Base-by-base conservation (phyloP, 1,284 basidiomycete species). In the Golubevia pallescens region DNA sequence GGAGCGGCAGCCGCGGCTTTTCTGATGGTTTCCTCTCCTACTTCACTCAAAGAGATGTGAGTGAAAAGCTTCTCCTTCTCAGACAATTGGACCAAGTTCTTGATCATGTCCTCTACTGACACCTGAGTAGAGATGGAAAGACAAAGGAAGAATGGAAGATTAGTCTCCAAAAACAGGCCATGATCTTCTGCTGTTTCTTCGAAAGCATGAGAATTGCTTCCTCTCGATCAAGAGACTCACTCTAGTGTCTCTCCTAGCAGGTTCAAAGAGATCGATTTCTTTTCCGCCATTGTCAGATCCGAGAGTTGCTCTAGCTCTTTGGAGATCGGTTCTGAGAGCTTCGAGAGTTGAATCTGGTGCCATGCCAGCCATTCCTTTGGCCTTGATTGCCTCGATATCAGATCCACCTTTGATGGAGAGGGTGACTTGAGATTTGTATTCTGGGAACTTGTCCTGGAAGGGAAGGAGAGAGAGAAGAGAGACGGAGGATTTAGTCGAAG, bases 351-450 rank as follows among this genome's bases (percentile, higher is more conserved):
- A 57, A 58, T 74, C 71, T 2, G 69, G 58, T 19, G 48, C 24
- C 16, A 77, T 48, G 0, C 73, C 77, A 3, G 42, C 62, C 57
- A 75, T 63, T 3, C 77, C 75, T 42, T 70, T 68, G 1, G 32
- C 57, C 0, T 57, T 48, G 21, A 48, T 74, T 70, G 1, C 20
- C 34, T 62, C 19, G 24, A 71, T 65, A n/a, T 67, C 32, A 24
- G 70, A 61, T 10, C 80, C 79, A 5, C 80, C 81, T 61, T 83
- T 83, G 60, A 83, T 73, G 21, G 72, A 75, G 56, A 83, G 62
- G 3, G 72, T 51, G 2, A 78, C 71, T 56, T 73, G 72, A n/a
- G 68, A 60, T 24, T 70, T 73, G 68, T 75, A 68, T 19, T 80
- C 74, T 3, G 81, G 81, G 60, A 80, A 67, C 3, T 70, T 69